Base-by-base conservation (phyloP, 495 filamentous ascomycete genomes). In the Cercophora newfieldiana region DNA sequence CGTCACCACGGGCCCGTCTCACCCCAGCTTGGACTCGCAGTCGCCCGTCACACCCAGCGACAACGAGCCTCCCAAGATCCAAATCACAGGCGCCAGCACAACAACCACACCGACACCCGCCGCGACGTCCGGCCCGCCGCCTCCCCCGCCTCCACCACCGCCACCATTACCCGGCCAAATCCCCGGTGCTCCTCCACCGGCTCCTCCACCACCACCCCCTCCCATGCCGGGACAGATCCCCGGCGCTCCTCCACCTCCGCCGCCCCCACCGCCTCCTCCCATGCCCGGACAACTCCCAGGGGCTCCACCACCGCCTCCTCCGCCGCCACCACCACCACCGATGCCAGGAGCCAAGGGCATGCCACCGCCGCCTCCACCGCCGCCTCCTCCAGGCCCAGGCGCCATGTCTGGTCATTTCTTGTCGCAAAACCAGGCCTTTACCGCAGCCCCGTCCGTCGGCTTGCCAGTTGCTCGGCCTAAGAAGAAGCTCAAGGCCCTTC, bases 401-500 rank as follows among this genome's bases (percentile, higher is more conserved):
- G 82, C 85, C 54, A 78, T 81, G 68, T 80, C 80, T 29, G 83
- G 84, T 7, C 78, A 84, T 61, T 87, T 83, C 77, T 72, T 87
- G 50, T 75, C 82, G 26, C 82, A 86, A 49, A 81, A 78, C 61
- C 71, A 71, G 6, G 63, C 70, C 18, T 75, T 81, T 59, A 63
- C 68, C 1, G 59, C 77, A 0, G 53, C 71, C 21, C 63, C 77
- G 10, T 72, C 75, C 18, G 79, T 87, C 53, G 80, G 84, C 49
- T 81, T 92, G 72, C 86, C 92, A 29, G 90, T 91, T 68, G 91
- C 91, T 26, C 83, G 94, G 69, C 94, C 96, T 31, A 98, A 97
- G 85, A 97, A 96, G 88, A 99, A 98, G 79, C 91, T 99, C 72
- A 99, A 99, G 86, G 94, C 95, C 37, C 85, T 99, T 66, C 95